Evolutionary conservation across 306 rosid genomes (phyloP).

Genomic region (Luffa acutangula): DNA sequence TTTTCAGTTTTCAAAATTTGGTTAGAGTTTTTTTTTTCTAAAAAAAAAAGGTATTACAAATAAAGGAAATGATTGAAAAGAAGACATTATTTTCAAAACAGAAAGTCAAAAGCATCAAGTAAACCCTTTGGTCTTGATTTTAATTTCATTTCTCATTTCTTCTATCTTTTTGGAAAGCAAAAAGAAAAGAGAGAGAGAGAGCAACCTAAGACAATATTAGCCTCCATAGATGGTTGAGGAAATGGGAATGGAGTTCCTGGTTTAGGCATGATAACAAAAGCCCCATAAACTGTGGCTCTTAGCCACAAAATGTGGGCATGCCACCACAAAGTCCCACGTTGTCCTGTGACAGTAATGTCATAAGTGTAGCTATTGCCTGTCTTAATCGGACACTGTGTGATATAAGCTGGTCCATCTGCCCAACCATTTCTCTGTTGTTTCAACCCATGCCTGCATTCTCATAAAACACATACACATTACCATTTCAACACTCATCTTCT

Average conservation of each 20-base stretch:
- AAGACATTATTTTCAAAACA: not conserved
- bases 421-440: conserved; percentile 25
- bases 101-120: not conserved
- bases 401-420: conserved; percentile 34
- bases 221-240: conserved; percentile 24
- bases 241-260: conserved; percentile 18
- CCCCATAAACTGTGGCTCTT: conserved; percentile 25
- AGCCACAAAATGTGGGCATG: conserved; percentile 33
- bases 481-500: not conserved
- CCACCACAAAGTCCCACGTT: conserved; percentile 28
- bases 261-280: conserved; percentile 22
- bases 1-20: too few species aligned
- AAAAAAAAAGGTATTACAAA: not conserved
- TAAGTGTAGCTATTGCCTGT: conserved; percentile 22
- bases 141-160: not conserved
- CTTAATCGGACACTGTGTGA: conserved; percentile 24
- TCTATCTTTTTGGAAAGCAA: not conserved
- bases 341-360: conserved; percentile 19
- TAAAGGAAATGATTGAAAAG: not conserved
- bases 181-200: not conserved
- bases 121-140: not conserved
- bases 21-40: not conserved
- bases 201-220: conserved; percentile 18
- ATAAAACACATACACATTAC: not conserved
- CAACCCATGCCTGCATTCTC: conserved; percentile 21